A percentile compares a stretch with the other conserved stretches of the same genome.
Conservation (phyloP, 345 rosid species). For the Gossypium thurberi region DNA sequence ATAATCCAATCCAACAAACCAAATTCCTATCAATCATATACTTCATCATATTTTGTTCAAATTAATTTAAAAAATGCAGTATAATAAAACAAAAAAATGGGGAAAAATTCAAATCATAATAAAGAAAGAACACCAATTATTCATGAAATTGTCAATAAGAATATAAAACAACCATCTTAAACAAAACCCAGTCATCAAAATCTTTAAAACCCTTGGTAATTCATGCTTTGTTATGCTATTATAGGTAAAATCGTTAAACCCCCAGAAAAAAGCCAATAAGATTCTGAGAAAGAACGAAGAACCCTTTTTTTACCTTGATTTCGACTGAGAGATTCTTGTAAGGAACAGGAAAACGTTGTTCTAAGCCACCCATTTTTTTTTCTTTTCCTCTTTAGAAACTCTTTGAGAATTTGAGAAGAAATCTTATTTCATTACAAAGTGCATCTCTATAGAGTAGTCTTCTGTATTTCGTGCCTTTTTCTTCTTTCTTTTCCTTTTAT, state of each 20-base stretch:
- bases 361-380: conserved; percentile 28
- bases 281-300: not conserved
- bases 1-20: not conserved
- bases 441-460: not conserved
- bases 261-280: not conserved
- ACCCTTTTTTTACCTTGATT: conserved; percentile 38
- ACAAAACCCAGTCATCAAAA: not conserved
- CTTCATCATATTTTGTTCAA: not conserved
- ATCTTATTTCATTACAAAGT: not conserved
- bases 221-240: not conserved
- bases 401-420: not conserved
- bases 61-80: not conserved
- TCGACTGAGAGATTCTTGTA: conserved; percentile 34
- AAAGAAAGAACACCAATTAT: not conserved
- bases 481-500: too few species aligned
- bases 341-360: conserved; percentile 43
- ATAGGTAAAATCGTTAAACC: not conserved
- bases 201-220: not conserved
- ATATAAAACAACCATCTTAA: not conserved
- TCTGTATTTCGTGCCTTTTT: not conserved
- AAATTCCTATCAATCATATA: not conserved
- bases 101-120: not conserved
- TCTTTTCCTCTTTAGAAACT: not conserved
- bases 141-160: not conserved
- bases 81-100: not conserved